Conservation (phyloP, 1,139 yeast species). For the Nakaseomyces bracarensis region DNA sequence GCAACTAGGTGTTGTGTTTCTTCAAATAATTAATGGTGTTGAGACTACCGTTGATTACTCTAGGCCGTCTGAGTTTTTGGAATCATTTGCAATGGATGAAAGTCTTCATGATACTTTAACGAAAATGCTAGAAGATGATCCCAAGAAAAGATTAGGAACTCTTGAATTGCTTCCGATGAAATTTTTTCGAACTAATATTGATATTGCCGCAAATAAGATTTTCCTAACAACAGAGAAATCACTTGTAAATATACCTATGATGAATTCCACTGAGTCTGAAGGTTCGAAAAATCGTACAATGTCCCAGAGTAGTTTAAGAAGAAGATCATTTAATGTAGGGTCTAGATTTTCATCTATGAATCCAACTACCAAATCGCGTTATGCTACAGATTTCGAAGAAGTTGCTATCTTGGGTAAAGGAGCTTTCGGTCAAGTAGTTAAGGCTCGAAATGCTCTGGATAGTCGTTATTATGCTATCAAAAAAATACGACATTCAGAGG, state of each 20-base stretch:
- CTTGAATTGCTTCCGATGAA: conserved; percentile 76
- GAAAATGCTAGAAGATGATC: conserved; percentile 55
- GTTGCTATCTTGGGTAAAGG: conserved; percentile 89
- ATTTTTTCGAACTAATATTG: conserved; percentile 65
- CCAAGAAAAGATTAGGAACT: conserved; percentile 71
- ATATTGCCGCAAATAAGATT: conserved; percentile 26
- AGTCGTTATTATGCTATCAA: conserved; percentile 94
- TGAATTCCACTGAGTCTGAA: conserved; percentile 10
- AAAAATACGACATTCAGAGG: conserved; percentile 75
- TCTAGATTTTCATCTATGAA: conserved; percentile 32
- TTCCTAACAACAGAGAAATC: conserved; percentile 11
- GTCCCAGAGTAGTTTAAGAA: conserved; percentile 27
- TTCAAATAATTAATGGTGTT: conserved; percentile 64
- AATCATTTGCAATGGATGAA: conserved; percentile 42
- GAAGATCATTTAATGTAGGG: conserved; percentile 37
- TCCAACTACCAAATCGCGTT: conserved; percentile 41
- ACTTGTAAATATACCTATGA: conserved; percentile 9
- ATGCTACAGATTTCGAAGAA: conserved; percentile 84
- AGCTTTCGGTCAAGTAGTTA: conserved; percentile 95
- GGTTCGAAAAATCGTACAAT: conserved; percentile 17
- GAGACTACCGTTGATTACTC: conserved; percentile 44
- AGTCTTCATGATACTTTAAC: conserved; percentile 58
- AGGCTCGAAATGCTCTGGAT: conserved; percentile 85
- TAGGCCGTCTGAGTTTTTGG: conserved; percentile 56
- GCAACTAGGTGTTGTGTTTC: conserved; percentile 77